phyloP scores from a whole-genome alignment of 2,329 filamentous ascomycete species.

The Berkeleyomyces rouxiae region DNA sequence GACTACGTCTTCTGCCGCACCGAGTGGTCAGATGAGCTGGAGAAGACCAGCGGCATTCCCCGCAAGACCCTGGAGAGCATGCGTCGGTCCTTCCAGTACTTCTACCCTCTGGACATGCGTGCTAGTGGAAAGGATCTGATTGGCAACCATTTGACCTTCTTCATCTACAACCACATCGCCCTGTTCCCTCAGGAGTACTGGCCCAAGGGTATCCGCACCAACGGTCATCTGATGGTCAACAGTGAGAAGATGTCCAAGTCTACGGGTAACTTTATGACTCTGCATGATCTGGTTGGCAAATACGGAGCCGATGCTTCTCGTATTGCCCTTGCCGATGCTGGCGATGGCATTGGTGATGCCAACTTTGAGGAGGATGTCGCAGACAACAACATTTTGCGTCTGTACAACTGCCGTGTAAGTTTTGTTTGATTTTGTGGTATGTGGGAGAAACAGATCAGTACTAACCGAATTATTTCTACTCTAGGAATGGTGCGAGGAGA shows the following conservation, averaged over 20 bases:
- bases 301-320: conserved; percentile 88
- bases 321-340: conserved; percentile 83
- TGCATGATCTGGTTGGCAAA: conserved; percentile 71
- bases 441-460: conserved; percentile 22
- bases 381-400: conserved; percentile 74
- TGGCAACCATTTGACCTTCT: conserved; percentile 89
- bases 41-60: conserved; percentile 51
- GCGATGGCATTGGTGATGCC: conserved; percentile 84
- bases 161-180: conserved; percentile 82
- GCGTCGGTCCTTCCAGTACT: conserved; percentile 90
- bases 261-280: conserved; percentile 91
- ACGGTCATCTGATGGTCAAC: conserved; percentile 87
- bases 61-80: conserved; percentile 60
- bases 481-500: conserved; percentile 84
- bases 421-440: neutral
- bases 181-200: conserved; percentile 80
- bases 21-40: conserved; percentile 48
- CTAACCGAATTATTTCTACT: conserved; percentile 23
- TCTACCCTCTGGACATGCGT: conserved; percentile 81
- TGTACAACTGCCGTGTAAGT: conserved; percentile 36
- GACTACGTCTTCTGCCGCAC: conserved; percentile 81
- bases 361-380: conserved; percentile 96
- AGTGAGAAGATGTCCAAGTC: conserved; percentile 98
- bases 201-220: conserved; percentile 71
- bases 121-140: conserved; percentile 87